Evolutionary conservation across 192 early-diverging fungal genomes (phyloP), one percentile per base, ranked within the genome.

Genomic region (Phycomyces nitens): DNA sequence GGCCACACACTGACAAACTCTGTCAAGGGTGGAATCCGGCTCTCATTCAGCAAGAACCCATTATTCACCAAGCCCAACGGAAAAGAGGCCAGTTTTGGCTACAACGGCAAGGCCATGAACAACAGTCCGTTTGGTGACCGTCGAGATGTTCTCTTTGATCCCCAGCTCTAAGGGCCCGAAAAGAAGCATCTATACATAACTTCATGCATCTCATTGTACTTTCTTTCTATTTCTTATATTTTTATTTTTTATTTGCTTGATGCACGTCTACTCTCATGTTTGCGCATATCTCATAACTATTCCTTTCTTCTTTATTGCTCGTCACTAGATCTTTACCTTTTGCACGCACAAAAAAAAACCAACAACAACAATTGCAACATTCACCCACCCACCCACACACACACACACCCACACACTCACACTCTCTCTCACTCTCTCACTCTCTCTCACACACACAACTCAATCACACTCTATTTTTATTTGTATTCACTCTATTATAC

Each of bases 21-120:
- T 23, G 86, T 91, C n/a, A 94, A 93, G 71, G 90, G 94, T 55
- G 96, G 96, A 29, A 96, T 98, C 67, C 87, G 96, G n/a, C 82
- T 98, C 11, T 89, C 87, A 62, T 98, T 89, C 73, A 93, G 90
- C 54, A 98, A 98, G 81, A 98, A 98, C 70, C 96, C 96, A 24
- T 79, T 98, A 15, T 63, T 63, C 40, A 63, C 52, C 14, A 63
- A 63, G 14, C 62, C 62, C 14, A 59, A 44, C 15, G 41, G 57
- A 44, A 41, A 59, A 6, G 44, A 47, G 12, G 44, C 18, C 2
- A n/a, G 5, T 11, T 47, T 47, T 47, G 44, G 44, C 18, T 47
- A 47, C 44, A 34, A 34, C 29, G 7, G 7, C 29, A 47, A 47
- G 11, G 5, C 44, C 11, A 11, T 47, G 44, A 47, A 47, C 18